Evolutionary conservation across 2,329 filamentous ascomycete genomes (phyloP).

Genomic region (Aspergillus sp.): DNA sequence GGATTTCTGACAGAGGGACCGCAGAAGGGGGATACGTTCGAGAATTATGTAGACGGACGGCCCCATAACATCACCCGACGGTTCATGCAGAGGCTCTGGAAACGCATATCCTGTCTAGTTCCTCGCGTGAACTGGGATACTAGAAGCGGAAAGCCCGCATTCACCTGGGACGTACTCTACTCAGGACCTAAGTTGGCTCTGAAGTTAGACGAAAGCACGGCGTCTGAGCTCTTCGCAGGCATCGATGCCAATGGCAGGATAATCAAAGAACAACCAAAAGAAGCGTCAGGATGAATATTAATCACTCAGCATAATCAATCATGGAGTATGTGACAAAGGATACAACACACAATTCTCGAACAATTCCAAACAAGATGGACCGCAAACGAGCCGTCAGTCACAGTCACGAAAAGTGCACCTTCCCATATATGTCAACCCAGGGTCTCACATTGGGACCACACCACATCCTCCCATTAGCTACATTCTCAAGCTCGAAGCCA

Average conservation of each 20-base stretch:
- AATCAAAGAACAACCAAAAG: background rate
- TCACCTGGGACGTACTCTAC: slow-evolving; percentile 31
- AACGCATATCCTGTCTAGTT: slow-evolving; percentile 35
- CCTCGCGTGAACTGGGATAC: slow-evolving; percentile 32
- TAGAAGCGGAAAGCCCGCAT: slow-evolving; percentile 23
- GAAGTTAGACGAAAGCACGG: background rate
- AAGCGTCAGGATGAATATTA: background rate
- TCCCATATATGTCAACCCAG: slow-evolving; percentile 13
- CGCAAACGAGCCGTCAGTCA: background rate
- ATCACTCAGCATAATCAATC: background rate
- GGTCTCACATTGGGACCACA: background rate
- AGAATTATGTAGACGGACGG: slow-evolving; percentile 35
- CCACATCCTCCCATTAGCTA: background rate
- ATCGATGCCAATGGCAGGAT: slow-evolving; percentile 3
- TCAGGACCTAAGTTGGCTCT: background rate
- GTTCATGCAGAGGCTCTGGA: slow-evolving; percentile 43
- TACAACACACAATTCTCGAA: background rate
- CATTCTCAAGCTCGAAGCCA: slow-evolving; percentile 14
- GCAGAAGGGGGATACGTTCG: slow-evolving; percentile 38
- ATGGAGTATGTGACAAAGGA: background rate
- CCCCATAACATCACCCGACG: slow-evolving; percentile 43
- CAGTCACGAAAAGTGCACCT: background rate
- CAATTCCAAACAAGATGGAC: background rate
- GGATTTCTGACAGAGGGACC: slow-evolving; percentile 40
- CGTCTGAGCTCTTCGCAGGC: slow-evolving; percentile 3